Conservation (phyloP, 352 stramenopile genomes). For the Globisporangium spinosum region DNA sequence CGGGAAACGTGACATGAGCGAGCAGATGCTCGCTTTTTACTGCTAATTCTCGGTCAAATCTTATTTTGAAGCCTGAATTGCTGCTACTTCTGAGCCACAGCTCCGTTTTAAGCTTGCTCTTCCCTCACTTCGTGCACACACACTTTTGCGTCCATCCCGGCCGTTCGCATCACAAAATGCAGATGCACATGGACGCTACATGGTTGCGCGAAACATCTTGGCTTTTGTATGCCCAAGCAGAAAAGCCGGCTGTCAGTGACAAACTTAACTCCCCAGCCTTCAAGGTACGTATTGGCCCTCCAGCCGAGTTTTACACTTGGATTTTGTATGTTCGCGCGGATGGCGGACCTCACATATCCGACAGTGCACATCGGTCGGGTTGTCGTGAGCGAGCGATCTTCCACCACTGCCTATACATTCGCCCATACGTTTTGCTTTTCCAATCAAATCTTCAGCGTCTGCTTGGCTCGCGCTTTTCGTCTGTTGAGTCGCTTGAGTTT, state of each 20-base stretch:
- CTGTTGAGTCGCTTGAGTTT: neutral
- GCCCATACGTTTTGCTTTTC: neutral
- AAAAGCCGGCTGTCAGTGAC: neutral
- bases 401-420: neutral
- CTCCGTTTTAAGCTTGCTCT: neutral
- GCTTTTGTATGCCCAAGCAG: neutral
- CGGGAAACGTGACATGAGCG: no score
- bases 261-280: neutral
- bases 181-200: neutral
- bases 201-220: neutral
- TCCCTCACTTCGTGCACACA: neutral
- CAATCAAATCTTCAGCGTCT: neutral
- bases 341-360: neutral
- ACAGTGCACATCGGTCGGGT: neutral
- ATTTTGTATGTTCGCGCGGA: neutral
- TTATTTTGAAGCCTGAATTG: neutral
- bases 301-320: neutral
- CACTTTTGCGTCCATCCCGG: neutral
- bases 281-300: neutral
- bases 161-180: neutral
- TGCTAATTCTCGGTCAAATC: neutral
- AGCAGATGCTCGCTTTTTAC: no score
- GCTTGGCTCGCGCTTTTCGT: neutral
- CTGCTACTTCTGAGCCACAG: neutral
- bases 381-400: neutral